phyloP scores from a whole-genome alignment of 371 early-diverging fungal species.

The Homolaphlyctis polyrhiza region DNA sequence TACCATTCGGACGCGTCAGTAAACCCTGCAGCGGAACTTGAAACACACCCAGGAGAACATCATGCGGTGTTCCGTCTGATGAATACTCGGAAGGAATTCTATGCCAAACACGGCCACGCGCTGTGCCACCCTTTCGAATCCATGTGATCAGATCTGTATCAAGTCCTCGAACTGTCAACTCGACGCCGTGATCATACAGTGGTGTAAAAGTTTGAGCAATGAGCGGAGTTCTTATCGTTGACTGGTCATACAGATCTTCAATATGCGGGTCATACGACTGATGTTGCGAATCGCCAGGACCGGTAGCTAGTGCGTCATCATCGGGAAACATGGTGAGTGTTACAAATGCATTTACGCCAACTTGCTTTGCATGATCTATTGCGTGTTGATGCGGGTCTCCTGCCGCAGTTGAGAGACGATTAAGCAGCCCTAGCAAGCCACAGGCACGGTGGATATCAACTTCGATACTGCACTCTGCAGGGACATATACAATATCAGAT shows the following conservation, averaged over 20 bases:
- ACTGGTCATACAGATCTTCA: not conserved
- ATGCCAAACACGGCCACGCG: slow-evolving; percentile 28
- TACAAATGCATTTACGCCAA: slow-evolving; percentile 15
- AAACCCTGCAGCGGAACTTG: slow-evolving; percentile 20
- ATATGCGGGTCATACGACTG: not conserved
- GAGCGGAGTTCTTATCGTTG: slow-evolving; percentile 10
- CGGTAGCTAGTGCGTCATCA: not conserved
- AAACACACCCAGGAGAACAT: slow-evolving; percentile 26
- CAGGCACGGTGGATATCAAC: slow-evolving; percentile 20
- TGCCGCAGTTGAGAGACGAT: slow-evolving; percentile 6
- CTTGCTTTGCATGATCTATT: slow-evolving; percentile 9
- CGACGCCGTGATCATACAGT: slow-evolving; percentile 8
- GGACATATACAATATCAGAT: not conserved
- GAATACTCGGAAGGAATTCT: slow-evolving; percentile 1
- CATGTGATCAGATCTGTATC: slow-evolving; percentile 19
- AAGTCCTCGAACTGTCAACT: slow-evolving; percentile 12
- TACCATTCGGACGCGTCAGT: slow-evolving; percentile 15
- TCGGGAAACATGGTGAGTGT: slow-evolving; percentile 4
- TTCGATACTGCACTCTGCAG: slow-evolving; percentile 1
- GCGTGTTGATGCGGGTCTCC: slow-evolving; percentile 7
- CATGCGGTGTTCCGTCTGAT: not conserved
- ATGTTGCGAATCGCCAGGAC: not conserved
- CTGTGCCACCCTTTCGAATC: slow-evolving; percentile 21
- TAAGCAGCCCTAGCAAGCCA: slow-evolving; percentile 19
- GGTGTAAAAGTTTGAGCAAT: slow-evolving; percentile 24